phyloP scores from a whole-genome alignment of 129 eudicot species.

The sunflower (Helianthus annuus) region DNA sequence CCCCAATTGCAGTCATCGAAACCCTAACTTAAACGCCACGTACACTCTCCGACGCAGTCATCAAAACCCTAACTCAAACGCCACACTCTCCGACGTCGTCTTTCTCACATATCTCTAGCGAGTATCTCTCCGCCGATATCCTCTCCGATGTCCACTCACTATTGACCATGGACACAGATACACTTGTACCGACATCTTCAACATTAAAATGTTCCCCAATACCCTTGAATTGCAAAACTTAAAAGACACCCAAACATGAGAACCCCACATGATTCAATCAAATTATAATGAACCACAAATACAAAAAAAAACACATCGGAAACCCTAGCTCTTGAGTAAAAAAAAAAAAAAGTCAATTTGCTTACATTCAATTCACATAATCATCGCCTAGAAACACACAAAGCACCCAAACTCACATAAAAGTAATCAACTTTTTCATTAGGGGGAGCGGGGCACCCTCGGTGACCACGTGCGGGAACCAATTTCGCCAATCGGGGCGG shows the following conservation, averaged over 20 bases:
- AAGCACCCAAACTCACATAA: conserved; percentile 12
- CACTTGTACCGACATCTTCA: not conserved
- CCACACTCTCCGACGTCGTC: too few relatives aligned
- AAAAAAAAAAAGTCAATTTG: conserved; percentile 5
- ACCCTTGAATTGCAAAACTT: conserved; percentile 9
- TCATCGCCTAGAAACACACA: conserved; percentile 3
- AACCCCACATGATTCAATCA: not conserved
- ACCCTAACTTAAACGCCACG: too few relatives aligned
- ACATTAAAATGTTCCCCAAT: conserved; percentile 1
- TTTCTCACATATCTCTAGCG: too few relatives aligned
- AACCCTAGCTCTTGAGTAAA: conserved; percentile 19
- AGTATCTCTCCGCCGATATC: too few relatives aligned
- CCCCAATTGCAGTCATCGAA: too few relatives aligned
- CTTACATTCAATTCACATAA: conserved; percentile 13
- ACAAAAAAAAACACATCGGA: not conserved
- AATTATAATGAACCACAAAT: not conserved
- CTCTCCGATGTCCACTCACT: too few relatives aligned
- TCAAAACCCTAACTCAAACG: too few relatives aligned
- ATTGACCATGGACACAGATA: too few relatives aligned
- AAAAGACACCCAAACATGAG: conserved; percentile 9
- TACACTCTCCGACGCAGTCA: too few relatives aligned
- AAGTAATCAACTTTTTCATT: conserved; percentile 19
- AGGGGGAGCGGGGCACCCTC: too few relatives aligned
- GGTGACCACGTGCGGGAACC: too few relatives aligned
- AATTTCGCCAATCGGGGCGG: too few relatives aligned